These are phyloP conservation scores for Bipolaris bicolor DNA, from an alignment of 2,329 filamentous ascomycete genomes.

Conservation along the genomic window DNA sequence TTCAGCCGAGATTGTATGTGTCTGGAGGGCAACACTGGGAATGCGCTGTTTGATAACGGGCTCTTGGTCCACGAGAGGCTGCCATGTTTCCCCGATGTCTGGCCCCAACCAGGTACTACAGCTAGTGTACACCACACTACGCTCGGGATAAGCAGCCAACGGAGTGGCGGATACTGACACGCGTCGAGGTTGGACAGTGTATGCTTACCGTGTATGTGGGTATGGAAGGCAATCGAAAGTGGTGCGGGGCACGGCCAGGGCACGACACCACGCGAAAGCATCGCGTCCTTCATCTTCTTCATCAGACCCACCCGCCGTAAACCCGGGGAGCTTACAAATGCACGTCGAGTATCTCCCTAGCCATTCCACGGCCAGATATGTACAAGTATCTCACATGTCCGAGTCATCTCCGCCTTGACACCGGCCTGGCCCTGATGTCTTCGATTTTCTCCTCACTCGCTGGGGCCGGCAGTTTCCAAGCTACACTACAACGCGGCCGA, in stretches of 20 bases:
- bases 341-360: background rate
- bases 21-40: background rate
- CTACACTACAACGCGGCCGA: background rate
- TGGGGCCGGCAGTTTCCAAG: conserved; percentile 3
- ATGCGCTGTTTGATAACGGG: too few relatives aligned
- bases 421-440: background rate
- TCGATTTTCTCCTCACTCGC: background rate
- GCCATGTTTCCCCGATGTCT: background rate
- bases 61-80: background rate
- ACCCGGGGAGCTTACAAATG: conserved; percentile 14
- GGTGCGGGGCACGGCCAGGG: conserved; percentile 3
- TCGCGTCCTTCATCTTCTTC: conserved; percentile 6
- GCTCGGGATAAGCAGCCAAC: background rate
- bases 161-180: background rate
- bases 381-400: background rate
- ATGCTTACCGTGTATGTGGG: background rate
- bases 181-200: background rate
- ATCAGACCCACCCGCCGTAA: conserved; percentile 6
- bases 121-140: background rate
- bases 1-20: background rate
- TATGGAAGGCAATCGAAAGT: conserved; percentile 10
- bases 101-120: background rate
- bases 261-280: conserved; percentile 7
- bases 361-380: background rate
- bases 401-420: conserved; percentile 6